Base-by-base conservation (phyloP, 768 basidiomycete species). In the Butyriboletus loyo region DNA sequence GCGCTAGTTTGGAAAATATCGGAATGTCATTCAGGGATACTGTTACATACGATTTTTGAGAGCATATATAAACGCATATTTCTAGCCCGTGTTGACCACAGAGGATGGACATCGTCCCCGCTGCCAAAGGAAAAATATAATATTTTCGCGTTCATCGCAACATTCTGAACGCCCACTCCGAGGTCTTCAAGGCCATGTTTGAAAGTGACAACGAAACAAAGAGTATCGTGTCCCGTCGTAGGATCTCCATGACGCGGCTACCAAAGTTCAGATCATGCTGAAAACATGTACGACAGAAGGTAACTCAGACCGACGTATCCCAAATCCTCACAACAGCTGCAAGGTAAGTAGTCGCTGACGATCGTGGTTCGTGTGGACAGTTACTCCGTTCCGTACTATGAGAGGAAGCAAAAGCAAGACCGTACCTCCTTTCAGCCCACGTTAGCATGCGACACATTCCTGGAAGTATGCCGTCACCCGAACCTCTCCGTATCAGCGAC, bases 121-220 rank as follows among this genome's bases (percentile, higher is more conserved):
- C 50, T 3, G 63, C 52, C 7, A 53, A 65, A 30, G 49, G 38
- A 9, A 66, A 56, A 27, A 27, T 27, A 27, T n/a, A n/a, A 42
- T 57, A 54, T n/a, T 72, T 72, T 38, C 61, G 62, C 5, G 66
- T 72, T 5, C 68, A 72, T 50, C 64, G 67, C 37, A 58, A 54
- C 24, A 38, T 68, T 19, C 40, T 73, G n/a, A 46, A 49, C 21
- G 24, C 56, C 13, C 45, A 70, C 42, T 72, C 68, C 14, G 51
- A 56, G 8, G 51, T 70, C 6, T 73, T 72, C 52, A 57, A 50
- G 19, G 66, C 62, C 39, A 66, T 68, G 68, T 68, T 68, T 21
- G 36, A 27, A 25, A 25, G 39, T 1, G 8, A 25, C 32, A 9
- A 47, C 8, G 44, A 30, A 30, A 31, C 5, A 5, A 44, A 58